Evolutionary conservation across 352 stramenopile species (phyloP), one percentile per base, ranked within the genome.

Genomic region (Phytophthora citrophthora): DNA sequence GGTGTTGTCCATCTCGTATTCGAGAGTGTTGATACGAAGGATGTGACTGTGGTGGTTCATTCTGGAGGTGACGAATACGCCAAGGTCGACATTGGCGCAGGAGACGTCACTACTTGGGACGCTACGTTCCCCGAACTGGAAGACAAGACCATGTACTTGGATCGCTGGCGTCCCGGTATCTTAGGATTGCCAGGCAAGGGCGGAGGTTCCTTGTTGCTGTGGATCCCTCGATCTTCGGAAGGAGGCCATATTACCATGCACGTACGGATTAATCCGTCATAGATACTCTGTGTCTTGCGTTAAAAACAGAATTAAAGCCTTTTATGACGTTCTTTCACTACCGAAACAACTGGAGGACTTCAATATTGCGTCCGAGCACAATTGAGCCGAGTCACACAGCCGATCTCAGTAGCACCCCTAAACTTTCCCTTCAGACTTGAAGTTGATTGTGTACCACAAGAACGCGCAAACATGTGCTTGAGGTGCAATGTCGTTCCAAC

Each of bases 231-330:
- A 20, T 72, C 67, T 15, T 72, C 67, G 1, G 44, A 64, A 55
- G 67, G 67, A n/a, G 67, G 67, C 1, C 67, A 72, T 48, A 54
- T 88, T n/a, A 73, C 77, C 29, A 78, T 89, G 27, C 61, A 72
- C 49, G 71, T 72, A 13, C 67, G 77, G 40, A 64, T 88, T 53
- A 90, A 83, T 29, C 49, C 63, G 34, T 71, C 63, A 3, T 71
- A 66, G 39, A 16, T 49, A 40, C 40, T 32, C 29, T 32, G 29
- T 32, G 29, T 32, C 29, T 56, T 57, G 52, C 18, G 49, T 60
- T 48, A 24, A 46, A 13, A 34, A 34, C 20, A 34, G 8, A 34
- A 34, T 34, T 34, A 10, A 34, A 10, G 11, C 11, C 8, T 34
- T 34, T 34, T 13, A 34, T 11, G 29, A 10, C 1, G 29, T 34